Evolutionary conservation across 2,329 filamentous ascomycete species (phyloP).

Genomic region (Volutella citrinella): DNA sequence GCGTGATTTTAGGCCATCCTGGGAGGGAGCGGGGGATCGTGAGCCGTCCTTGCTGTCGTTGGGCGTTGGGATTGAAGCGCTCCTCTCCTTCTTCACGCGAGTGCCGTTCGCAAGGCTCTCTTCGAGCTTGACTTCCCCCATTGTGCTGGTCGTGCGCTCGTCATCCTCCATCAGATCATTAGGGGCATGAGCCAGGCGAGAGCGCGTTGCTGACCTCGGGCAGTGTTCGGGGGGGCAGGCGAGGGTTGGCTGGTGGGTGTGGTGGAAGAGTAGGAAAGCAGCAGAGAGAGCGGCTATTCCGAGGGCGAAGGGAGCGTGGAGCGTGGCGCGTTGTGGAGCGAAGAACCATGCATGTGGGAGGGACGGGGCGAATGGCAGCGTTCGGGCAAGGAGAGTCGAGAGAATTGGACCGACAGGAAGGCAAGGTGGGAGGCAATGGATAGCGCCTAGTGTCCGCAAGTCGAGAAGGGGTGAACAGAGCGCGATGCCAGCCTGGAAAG

Average conservation of each 20-base stretch:
- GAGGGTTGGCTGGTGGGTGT: constrained; percentile 10
- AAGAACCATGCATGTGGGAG: constrained; percentile 23
- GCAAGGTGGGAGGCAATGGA: constrained; percentile 12
- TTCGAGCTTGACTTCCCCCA: constrained; percentile 45
- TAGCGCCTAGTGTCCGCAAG: constrained; percentile 6
- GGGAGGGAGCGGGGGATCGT: constrained; percentile 41
- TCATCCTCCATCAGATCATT: constrained; percentile 40
- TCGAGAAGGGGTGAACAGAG: constrained; percentile 1
- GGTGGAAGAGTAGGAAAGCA: constrained; percentile 13
- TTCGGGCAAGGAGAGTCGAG: constrained; percentile 17
- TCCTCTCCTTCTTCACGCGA: constrained; percentile 39
- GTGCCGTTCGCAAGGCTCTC: constrained; percentile 35
- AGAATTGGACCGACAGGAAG: constrained; percentile 8
- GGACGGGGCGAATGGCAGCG: no score
- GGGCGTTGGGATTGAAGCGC: constrained; percentile 37
- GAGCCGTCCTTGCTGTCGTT: constrained; percentile 24
- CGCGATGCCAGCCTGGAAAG: constrained; percentile 11
- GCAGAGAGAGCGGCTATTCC: constrained; percentile 19
- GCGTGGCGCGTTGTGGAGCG: constrained; percentile 21
- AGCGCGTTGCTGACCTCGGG: constrained; percentile 6
- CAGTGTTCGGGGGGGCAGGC: constrained; percentile 9
- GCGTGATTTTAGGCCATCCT: constrained; percentile 44
- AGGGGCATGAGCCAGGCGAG: constrained; percentile 15
- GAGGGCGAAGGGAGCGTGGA: constrained; percentile 24
- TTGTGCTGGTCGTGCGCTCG: constrained; percentile 36